Evolutionary conservation across 129 eudicot genomes (phyloP), one percentile per base, ranked within the genome.

Genomic region (Silybum marianum): DNA sequence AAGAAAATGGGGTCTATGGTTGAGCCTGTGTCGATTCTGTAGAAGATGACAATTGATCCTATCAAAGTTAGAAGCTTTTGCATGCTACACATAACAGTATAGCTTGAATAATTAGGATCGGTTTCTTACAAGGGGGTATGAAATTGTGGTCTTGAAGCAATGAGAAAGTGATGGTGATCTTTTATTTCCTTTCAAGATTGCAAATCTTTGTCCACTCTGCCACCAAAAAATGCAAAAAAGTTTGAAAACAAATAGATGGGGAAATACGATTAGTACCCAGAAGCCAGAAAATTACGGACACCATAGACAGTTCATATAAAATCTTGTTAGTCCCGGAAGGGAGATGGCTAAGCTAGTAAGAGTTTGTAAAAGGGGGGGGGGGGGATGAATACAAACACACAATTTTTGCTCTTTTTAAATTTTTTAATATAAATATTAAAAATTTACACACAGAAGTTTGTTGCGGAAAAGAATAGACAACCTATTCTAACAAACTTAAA

Each of bases 1-100:
- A n/a, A n/a, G n/a, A n/a, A n/a, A n/a, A n/a, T n/a, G n/a, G 83
- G n/a, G 94, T 90, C 69, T 88, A 91, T 3, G 87, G 84, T 76
- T n/a, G n/a, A n/a, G n/a, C n/a, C 91, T 84, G 63, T n/a, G n/a
- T n/a, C n/a, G n/a, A n/a, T n/a, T n/a, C n/a, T 51, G 63, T 51
- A 4, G 8, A 51, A 51, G 21, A 51, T 51, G 19, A 51, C 21
- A 4, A 4, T 51, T 51, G 21, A 51, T 16, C 6, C 7, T 14
- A 51, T 51, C 63, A 51, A 51, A 51, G 21, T 14, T 51, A 51
- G 1, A 51, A 14, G 21, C 0, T 7, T 40, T 1, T 40, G 12
- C 10, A 9, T 40, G 42, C 42, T 8, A 9, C 8, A 1, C 62
- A 48, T 16, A 13, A 48, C 62, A 48, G 12, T 6, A 51, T 1